A percentile compares a stretch with the other conserved stretches of the same genome.
phyloP scores from a whole-genome alignment of 192 early-diverging fungal species.

The Jimgerdemannia flammicorona region DNA sequence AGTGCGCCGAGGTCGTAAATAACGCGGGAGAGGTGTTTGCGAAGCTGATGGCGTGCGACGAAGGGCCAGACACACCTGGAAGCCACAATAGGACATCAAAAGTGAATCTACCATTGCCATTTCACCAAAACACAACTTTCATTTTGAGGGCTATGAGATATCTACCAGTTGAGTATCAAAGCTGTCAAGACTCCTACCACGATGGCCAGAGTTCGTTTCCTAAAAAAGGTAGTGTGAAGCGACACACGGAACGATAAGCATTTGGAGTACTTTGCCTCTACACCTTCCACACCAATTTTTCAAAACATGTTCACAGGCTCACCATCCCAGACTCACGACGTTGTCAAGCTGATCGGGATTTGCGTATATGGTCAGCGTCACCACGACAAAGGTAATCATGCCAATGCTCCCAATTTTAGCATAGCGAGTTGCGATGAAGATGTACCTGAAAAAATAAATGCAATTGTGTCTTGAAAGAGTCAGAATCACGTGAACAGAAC shows the following conservation, averaged over 20 bases:
- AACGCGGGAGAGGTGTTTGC: slow-evolving; percentile 43
- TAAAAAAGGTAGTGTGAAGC: background rate
- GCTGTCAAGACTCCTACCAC: slow-evolving; percentile 57
- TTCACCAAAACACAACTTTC: too few species aligned
- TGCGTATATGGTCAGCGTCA: slow-evolving; percentile 19
- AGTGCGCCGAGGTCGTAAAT: slow-evolving; percentile 48
- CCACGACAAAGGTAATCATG: slow-evolving; percentile 22
- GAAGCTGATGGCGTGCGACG: slow-evolving; percentile 64
- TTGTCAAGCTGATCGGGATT: slow-evolving; percentile 23
- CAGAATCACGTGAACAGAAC: too few species aligned
- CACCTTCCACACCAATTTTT: too few species aligned
- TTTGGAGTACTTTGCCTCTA: background rate
- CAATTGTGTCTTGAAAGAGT: too few species aligned
- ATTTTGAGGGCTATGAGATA: too few species aligned
- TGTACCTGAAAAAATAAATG: slow-evolving; percentile 7
- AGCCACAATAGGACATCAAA: background rate
- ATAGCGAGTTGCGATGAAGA: slow-evolving; percentile 25
- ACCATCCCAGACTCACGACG: slow-evolving; percentile 22
- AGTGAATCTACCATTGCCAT: background rate
- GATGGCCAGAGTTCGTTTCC: slow-evolving; percentile 48
- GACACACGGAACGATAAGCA: background rate
- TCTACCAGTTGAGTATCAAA: slow-evolving; percentile 41
- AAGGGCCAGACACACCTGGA: slow-evolving; percentile 62
- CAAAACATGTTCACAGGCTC: background rate
- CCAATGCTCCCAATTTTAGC: slow-evolving; percentile 22